Percentiles rank a stretch among this genome's conserved stretches.
phyloP scores from a whole-genome alignment of 179 eudicot genomes.

The Spergularia azorica region DNA sequence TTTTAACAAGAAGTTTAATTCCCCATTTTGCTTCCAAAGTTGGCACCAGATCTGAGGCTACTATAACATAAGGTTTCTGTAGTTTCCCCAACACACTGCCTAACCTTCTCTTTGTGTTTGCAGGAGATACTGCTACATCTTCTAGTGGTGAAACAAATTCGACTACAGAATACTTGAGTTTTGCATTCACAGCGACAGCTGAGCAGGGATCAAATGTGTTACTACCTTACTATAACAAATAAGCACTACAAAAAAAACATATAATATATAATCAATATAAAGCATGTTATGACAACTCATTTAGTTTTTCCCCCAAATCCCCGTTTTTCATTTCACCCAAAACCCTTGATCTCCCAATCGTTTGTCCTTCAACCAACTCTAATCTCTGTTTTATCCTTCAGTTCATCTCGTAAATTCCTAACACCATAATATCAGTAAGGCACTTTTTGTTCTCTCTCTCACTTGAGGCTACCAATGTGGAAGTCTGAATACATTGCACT shows the following conservation, averaged over 20 bases:
- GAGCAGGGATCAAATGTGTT: conserved; percentile 28
- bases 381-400: too few species aligned
- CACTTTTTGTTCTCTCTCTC: too few species aligned
- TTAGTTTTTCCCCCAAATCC: too few species aligned
- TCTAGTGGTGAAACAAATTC: conserved; percentile 43
- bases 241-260: conserved; percentile 13
- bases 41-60: conserved; percentile 84
- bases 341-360: too few species aligned
- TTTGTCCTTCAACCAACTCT: too few species aligned
- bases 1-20: conserved; percentile 66
- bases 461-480: too few species aligned
- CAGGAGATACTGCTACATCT: conserved; percentile 44
- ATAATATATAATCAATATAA: neutral
- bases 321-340: too few species aligned
- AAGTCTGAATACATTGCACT: too few species aligned
- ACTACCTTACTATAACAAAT: neutral
- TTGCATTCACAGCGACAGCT: conserved; percentile 97
- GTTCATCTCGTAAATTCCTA: too few species aligned
- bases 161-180: conserved; percentile 73
- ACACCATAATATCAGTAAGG: too few species aligned
- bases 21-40: conserved; percentile 90
- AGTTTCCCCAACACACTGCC: conserved; percentile 57
- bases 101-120: conserved; percentile 39
- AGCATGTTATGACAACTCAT: neutral
- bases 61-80: conserved; percentile 55